phyloP scores from a whole-genome alignment of 2,329 filamentous ascomycete species.

The Thielaviopsis musarum region DNA sequence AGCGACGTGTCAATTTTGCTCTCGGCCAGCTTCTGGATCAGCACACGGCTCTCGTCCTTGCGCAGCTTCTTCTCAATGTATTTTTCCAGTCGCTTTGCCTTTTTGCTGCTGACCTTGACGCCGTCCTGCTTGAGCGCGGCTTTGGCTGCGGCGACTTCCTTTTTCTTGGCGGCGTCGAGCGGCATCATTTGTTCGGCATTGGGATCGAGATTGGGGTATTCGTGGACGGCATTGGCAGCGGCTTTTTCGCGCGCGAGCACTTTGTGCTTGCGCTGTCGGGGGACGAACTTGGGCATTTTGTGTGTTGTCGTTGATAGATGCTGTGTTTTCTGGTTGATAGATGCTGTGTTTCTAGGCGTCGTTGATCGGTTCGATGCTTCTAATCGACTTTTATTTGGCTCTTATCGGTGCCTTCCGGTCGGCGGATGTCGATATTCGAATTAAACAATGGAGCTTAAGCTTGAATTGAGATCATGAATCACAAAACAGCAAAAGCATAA shows the following conservation, averaged over 20 bases:
- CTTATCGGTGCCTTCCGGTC: too few species aligned
- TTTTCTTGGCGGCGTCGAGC: conserved; percentile 21
- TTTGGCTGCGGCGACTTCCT: conserved; percentile 36
- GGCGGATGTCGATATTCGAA: too few species aligned
- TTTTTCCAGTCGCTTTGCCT: conserved; percentile 50
- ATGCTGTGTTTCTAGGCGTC: background rate
- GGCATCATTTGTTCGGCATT: conserved; percentile 25
- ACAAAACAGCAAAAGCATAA: too few species aligned
- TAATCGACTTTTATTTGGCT: too few species aligned
- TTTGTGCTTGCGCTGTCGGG: conserved; percentile 50
- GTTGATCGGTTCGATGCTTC: too few species aligned
- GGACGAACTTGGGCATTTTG: conserved; percentile 31
- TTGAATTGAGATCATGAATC: too few species aligned
- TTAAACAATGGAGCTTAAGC: too few species aligned
- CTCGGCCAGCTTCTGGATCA: conserved; percentile 68
- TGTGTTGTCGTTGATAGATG: background rate
- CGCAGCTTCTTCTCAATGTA: conserved; percentile 78
- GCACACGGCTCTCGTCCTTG: conserved; percentile 77
- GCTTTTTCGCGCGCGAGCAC: conserved; percentile 46
- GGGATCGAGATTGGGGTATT: conserved; percentile 19
- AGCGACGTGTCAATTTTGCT: conserved; percentile 68
- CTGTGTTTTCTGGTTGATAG: background rate
- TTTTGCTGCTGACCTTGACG: conserved; percentile 44
- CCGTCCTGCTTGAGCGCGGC: conserved; percentile 38
- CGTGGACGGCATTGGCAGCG: conserved; percentile 24